Conservation (phyloP, 2,329 filamentous ascomycete genomes). For the Pyrenophora teres region DNA sequence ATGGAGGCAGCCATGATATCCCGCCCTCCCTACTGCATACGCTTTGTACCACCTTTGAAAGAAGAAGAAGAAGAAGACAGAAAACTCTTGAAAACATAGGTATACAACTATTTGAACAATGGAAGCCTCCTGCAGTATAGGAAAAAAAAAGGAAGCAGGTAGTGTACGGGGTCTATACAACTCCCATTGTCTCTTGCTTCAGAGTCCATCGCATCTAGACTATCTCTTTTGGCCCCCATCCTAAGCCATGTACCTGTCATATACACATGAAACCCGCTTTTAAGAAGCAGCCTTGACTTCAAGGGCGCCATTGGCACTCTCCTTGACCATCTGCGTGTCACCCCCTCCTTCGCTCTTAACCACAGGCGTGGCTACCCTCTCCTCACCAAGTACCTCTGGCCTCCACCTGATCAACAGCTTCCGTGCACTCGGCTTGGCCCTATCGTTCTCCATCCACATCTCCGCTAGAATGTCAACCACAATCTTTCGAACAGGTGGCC, state of each 20-base stretch:
- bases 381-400: conserved; percentile 52
- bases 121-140: neutral
- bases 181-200: neutral
- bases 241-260: neutral
- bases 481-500: conserved; percentile 63
- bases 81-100: neutral
- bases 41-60: neutral
- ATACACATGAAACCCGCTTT: neutral
- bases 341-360: conserved; percentile 26
- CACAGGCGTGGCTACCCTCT: conserved; percentile 19
- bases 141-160: neutral
- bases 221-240: neutral
- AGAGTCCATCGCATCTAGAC: neutral
- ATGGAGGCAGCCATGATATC: too few relatives aligned
- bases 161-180: neutral
- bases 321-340: conserved; percentile 20
- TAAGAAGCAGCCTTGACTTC: conserved; percentile 37
- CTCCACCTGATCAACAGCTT: conserved; percentile 62
- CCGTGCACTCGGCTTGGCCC: conserved; percentile 54
- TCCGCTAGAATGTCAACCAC: conserved; percentile 63
- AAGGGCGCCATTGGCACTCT: conserved; percentile 34
- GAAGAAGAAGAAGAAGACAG: too few relatives aligned
- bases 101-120: neutral
- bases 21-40: too few relatives aligned
- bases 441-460: conserved; percentile 58